Evolutionary conservation across 78 protist species (phyloP).

Genomic region (Mastigamoeba balamuthi): DNA sequence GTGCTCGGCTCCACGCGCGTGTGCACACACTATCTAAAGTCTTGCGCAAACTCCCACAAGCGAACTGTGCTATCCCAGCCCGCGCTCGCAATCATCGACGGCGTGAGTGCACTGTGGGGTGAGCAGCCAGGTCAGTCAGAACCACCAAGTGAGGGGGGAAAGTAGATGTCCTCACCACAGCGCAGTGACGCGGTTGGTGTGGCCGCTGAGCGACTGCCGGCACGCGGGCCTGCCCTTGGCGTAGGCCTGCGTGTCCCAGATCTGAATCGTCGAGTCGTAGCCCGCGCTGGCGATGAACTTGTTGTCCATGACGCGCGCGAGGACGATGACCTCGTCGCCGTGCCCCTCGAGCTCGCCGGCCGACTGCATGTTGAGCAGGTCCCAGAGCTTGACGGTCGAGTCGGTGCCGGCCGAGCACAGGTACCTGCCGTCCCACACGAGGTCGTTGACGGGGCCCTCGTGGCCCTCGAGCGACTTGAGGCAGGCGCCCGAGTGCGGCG

Average conservation of each 20-base stretch:
- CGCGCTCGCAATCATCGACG: too few species aligned
- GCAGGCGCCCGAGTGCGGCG: slow-evolving; percentile 25
- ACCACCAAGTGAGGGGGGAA: too few species aligned
- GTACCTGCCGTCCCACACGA: not conserved
- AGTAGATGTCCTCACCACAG: too few species aligned
- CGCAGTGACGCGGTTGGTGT: not conserved
- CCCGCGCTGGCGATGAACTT: not conserved
- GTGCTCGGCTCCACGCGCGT: too few species aligned
- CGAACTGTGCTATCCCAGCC: too few species aligned
- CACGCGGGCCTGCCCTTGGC: not conserved
- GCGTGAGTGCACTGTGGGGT: too few species aligned
- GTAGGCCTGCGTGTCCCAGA: not conserved
- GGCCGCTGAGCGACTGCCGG: not conserved
- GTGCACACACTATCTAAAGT: too few species aligned
- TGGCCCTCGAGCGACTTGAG: slow-evolving; percentile 29
- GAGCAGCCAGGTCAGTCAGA: too few species aligned
- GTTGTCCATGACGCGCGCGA: not conserved
- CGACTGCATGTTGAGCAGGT: slow-evolving; percentile 12
- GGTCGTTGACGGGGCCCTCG: slow-evolving; percentile 36
- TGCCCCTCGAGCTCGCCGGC: slow-evolving; percentile 21
- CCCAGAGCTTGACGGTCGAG: slow-evolving; percentile 40
- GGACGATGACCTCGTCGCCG: slow-evolving; percentile 16
- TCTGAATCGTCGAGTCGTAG: not conserved
- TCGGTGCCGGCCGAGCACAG: slow-evolving; percentile 15
- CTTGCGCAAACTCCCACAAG: too few species aligned